phyloP scores from a whole-genome alignment of 2,329 filamentous ascomycete species.

The Aspergillus pseudoterreus region DNA sequence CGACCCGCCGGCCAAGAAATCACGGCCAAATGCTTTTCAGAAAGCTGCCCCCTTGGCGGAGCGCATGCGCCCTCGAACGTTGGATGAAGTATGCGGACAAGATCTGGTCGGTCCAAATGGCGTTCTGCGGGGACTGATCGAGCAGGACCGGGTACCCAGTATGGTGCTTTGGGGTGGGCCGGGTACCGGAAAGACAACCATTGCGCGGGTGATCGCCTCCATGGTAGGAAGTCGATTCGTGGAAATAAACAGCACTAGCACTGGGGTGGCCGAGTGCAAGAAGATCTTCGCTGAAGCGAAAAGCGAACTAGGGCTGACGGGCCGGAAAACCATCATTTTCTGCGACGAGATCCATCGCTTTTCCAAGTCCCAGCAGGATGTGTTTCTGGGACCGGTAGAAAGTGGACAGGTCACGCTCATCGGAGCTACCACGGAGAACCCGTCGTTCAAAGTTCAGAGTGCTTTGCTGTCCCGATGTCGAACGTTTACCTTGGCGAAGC shows the following conservation, averaged over 20 bases:
- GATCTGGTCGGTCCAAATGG: slow-evolving; percentile 82
- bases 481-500: slow-evolving; percentile 78
- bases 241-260: slow-evolving; percentile 91
- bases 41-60: slow-evolving; percentile 83
- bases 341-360: slow-evolving; percentile 96
- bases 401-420: slow-evolving; percentile 86
- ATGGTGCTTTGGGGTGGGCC: slow-evolving; percentile 78
- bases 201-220: slow-evolving; percentile 82
- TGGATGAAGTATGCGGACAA: slow-evolving; percentile 88
- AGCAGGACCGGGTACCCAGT: slow-evolving; percentile 79
- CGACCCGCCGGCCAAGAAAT: slow-evolving; percentile 57
- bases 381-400: slow-evolving; percentile 90
- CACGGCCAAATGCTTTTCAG: slow-evolving; percentile 60
- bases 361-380: slow-evolving; percentile 87
- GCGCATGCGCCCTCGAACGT: slow-evolving; percentile 78
- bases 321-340: slow-evolving; percentile 90
- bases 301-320: slow-evolving; percentile 74
- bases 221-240: slow-evolving; percentile 82
- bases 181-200: slow-evolving; percentile 58
- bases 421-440: slow-evolving; percentile 95
- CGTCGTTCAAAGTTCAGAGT: slow-evolving; percentile 85
- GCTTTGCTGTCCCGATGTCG: slow-evolving; percentile 85
- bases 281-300: slow-evolving; percentile 83
- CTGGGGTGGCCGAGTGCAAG: slow-evolving; percentile 85
- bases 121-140: slow-evolving; percentile 81